phyloP scores from a whole-genome alignment of 1,284 basidiomycete species.

The Ustanciosporium gigantosporum region DNA sequence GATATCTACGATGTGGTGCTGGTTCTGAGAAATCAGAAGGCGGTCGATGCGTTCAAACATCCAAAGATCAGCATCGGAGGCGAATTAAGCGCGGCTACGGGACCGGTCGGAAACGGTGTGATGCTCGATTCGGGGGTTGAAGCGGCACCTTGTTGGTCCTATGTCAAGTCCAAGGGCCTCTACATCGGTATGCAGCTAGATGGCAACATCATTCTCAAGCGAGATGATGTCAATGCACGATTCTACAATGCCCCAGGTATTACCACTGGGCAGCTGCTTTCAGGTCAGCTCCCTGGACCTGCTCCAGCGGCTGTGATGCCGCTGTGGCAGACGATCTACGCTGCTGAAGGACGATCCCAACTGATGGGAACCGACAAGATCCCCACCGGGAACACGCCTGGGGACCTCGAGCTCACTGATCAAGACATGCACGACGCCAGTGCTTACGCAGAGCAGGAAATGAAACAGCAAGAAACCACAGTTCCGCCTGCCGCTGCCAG shows the following conservation, averaged over 20 bases:
- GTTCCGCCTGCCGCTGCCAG: neutral
- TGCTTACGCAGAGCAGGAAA: slow-evolving; percentile 17
- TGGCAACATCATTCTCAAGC: slow-evolving; percentile 54
- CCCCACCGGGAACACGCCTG: slow-evolving; percentile 43
- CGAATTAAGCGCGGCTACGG: slow-evolving; percentile 53
- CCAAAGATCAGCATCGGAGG: slow-evolving; percentile 58
- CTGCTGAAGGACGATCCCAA: slow-evolving; percentile 48
- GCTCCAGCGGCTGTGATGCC: slow-evolving; percentile 36
- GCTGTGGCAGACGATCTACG: slow-evolving; percentile 54
- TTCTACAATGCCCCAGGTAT: slow-evolving; percentile 49
- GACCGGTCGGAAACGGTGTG: slow-evolving; percentile 61
- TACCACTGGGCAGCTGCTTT: slow-evolving; percentile 33
- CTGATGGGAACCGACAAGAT: slow-evolving; percentile 49
- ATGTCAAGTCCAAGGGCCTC: slow-evolving; percentile 60
- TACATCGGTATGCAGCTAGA: slow-evolving; percentile 60
- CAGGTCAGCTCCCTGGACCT: slow-evolving; percentile 33
- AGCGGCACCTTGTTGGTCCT: slow-evolving; percentile 55
- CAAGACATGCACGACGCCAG: slow-evolving; percentile 40
- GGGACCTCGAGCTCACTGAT: slow-evolving; percentile 42
- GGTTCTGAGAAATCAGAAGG: slow-evolving; percentile 55
- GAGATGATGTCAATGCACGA: slow-evolving; percentile 51
- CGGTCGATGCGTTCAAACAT: slow-evolving; percentile 51
- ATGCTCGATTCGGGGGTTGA: slow-evolving; percentile 54
- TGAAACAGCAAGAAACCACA: slow-evolving; percentile 3
- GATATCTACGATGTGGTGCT: slow-evolving; percentile 62